Base-by-base conservation (phyloP, 306 rosid species). In the Vicia faba region DNA sequence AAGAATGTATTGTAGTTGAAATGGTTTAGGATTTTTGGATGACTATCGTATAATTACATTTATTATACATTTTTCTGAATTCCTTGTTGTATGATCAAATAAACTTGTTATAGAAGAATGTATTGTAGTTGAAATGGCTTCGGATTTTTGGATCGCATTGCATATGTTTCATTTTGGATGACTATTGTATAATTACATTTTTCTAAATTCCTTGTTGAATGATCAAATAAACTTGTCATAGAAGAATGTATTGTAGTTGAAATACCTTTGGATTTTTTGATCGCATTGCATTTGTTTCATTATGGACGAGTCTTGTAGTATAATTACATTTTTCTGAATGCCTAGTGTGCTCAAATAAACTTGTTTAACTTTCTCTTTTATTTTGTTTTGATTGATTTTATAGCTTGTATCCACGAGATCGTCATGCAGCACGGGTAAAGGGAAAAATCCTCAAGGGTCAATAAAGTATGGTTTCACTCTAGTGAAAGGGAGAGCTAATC, bases 371-470 rank as follows among this genome's bases (percentile, higher is more conserved):
- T 70, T 35, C 25, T 18, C n/a, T 72, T 68, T 55, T 71, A 61
- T 68, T 48, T 72, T 26, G 36, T 57, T 77, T 66, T 73, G 15
- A 41, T 39, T 64, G 49, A 51, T 64, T 68, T 25, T 80, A 64
- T 77, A 86, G 96, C 80, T 74, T 58, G 82, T 66, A 41, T 82
- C 89, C 10, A 68, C 58, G 31, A 70, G 81, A 45, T 84, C 96
- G 45, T 75, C 87, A 2, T 79, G 84, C n/a, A 86, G 83, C 80
- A 81, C 84, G 7, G 97, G 97, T 39, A 88, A 84, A 66, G 97
- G 97, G 56, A 83, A 75, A 81, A 86, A 65, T 76, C 74, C 64
- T 12, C 91, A 80, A 23, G 92, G 96, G 31, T n/a, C 58, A 5
- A 51, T 51, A 10, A 51, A 51, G 31, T 51, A 51, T 51, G 58